Percentiles rank a stretch among this genome's conserved stretches.
phyloP scores from a whole-genome alignment of 2,329 filamentous ascomycete species.

The Lecanicillium sp. region DNA sequence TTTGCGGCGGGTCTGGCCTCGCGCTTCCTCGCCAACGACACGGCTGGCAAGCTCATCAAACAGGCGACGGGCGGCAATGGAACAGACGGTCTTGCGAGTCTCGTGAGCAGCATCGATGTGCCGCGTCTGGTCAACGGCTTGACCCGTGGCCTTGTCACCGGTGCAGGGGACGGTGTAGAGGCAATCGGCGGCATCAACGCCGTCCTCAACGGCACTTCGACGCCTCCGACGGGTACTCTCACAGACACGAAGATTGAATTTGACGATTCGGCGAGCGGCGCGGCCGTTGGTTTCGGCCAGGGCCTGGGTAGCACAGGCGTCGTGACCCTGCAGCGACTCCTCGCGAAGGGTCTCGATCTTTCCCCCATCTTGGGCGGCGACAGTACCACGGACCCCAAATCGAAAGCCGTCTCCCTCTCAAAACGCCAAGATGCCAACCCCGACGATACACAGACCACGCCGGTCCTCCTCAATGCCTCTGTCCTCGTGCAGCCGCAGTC shows the following conservation, averaged over 20 bases:
- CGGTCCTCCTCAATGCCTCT: constrained; percentile 20
- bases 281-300: constrained; percentile 29
- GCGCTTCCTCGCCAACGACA: constrained; percentile 28
- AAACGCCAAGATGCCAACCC: too few species aligned
- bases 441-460: neutral
- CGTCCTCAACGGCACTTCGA: constrained; percentile 25
- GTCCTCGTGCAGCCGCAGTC: constrained; percentile 23
- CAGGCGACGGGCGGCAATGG: neutral
- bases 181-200: constrained; percentile 27
- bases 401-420: neutral
- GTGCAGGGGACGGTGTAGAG: constrained; percentile 28
- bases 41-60: constrained; percentile 21
- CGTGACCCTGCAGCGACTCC: constrained; percentile 24
- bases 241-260: constrained; percentile 24
- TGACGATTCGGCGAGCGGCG: constrained; percentile 30
- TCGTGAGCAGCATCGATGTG: constrained; percentile 19
- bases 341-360: constrained; percentile 18
- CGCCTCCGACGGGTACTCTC: constrained; percentile 15
- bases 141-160: constrained; percentile 29
- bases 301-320: constrained; percentile 30
- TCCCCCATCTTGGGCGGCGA: constrained; percentile 5
- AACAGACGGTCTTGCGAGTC: constrained; percentile 14
- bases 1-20: constrained; percentile 25
- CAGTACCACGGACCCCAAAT: neutral
- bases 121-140: constrained; percentile 28